Evolutionary conservation across 352 stramenopile species (phyloP).

Genomic region (Elongisporangium prolatum): DNA sequence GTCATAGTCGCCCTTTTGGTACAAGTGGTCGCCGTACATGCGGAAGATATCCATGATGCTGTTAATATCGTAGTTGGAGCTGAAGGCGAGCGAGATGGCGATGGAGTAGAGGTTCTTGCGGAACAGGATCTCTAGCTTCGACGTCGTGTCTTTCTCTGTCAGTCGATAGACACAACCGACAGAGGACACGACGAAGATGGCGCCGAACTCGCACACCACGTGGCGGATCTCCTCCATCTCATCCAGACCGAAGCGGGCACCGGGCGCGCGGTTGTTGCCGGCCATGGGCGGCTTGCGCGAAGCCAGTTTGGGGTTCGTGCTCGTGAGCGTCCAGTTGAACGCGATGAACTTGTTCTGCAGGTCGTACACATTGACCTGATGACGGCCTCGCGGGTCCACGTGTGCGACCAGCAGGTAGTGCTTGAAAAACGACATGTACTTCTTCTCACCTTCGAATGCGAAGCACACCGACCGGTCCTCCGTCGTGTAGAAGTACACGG

Average conservation of each 20-base stretch:
- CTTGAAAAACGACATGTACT: conserved; percentile 85
- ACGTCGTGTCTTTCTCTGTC: conserved; percentile 93
- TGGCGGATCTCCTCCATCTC: conserved; percentile 87
- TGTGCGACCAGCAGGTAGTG: conserved; percentile 83
- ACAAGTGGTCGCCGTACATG: conserved; percentile 98
- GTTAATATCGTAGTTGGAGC: conserved; percentile 91
- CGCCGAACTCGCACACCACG: conserved; percentile 81
- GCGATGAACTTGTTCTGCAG: conserved; percentile 91
- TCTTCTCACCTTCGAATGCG: conserved; percentile 86
- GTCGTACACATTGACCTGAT: conserved; percentile 90
- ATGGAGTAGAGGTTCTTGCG: conserved; percentile 97
- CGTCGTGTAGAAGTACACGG: conserved; percentile 88
- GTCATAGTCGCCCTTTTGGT: conserved; percentile 96
- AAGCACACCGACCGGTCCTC: conserved; percentile 87
- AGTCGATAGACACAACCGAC: conserved; percentile 90
- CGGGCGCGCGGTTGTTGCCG: conserved; percentile 25
- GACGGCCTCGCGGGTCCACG: conserved; percentile 71
- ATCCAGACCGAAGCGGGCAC: conserved; percentile 74
- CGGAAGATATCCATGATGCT: conserved; percentile 96
- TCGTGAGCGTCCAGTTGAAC: conserved; percentile 88
- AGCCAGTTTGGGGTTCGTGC: conserved; percentile 19
- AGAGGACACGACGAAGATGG: conserved; percentile 85
- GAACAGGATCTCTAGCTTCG: conserved; percentile 96
- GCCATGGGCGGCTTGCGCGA: conserved; percentile 9
- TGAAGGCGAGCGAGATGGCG: conserved; percentile 96